Evolutionary conservation across 345 rosid genomes (phyloP).

Genomic region (Syzygium jambos): DNA sequence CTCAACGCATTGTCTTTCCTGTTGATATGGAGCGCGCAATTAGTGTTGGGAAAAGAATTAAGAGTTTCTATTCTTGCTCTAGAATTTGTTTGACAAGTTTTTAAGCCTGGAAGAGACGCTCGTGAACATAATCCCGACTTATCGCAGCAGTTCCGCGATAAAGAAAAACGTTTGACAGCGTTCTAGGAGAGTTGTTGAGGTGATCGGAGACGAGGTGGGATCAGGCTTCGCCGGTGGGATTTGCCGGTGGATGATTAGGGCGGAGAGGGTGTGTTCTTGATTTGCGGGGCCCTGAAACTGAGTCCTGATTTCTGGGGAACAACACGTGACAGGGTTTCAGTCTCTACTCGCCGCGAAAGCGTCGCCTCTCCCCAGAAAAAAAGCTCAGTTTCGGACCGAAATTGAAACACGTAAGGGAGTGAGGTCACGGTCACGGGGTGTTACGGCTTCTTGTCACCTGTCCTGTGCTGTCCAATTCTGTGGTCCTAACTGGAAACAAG

Average conservation of each 20-base stretch:
- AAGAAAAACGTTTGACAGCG: neutral
- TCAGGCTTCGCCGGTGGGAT: neutral
- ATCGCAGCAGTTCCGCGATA: neutral
- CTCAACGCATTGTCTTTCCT: neutral
- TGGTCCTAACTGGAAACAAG: neutral
- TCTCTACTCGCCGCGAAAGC: conserved; percentile 13
- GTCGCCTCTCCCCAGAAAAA: neutral
- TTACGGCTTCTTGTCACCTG: neutral
- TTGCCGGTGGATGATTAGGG: neutral
- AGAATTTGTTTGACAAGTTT: neutral
- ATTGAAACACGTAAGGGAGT: neutral
- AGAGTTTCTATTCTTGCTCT: neutral
- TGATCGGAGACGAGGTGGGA: neutral
- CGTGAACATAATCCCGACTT: no score
- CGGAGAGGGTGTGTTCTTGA: neutral
- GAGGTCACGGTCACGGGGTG: neutral
- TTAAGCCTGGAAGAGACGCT: no score
- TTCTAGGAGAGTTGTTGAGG: neutral
- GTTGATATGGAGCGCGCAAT: neutral
- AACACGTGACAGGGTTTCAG: neutral
- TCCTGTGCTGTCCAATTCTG: neutral
- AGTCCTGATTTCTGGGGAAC: neutral
- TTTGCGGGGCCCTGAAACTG: neutral
- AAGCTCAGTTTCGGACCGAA: neutral
- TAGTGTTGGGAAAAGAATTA: neutral